Conservation (phyloP, 2,329 filamentous ascomycete species). For the Colletotrichum lentis region DNA sequence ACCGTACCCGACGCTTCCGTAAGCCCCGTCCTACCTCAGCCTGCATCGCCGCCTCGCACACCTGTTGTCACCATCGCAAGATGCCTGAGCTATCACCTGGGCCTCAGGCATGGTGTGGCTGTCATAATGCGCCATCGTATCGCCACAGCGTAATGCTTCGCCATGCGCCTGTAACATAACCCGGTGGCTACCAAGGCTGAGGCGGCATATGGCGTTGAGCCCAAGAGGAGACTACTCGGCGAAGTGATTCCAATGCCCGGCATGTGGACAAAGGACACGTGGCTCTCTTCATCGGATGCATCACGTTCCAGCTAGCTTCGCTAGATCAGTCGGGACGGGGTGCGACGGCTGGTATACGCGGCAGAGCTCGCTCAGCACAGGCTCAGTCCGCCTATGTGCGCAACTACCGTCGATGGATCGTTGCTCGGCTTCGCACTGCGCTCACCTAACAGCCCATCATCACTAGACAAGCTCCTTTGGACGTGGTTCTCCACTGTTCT, state of each 20-base stretch:
- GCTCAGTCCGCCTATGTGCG: too few species aligned
- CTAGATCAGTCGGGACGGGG: not conserved
- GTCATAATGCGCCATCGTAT: not conserved
- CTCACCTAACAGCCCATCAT: too few species aligned
- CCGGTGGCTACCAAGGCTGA: too few species aligned
- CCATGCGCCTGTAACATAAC: too few species aligned
- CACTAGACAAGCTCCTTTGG: not conserved
- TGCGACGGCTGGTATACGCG: not conserved
- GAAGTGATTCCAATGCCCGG: not conserved
- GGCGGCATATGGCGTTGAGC: not conserved
- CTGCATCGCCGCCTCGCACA: not conserved
- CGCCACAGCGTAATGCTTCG: not conserved
- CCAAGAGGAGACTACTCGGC: too few species aligned
- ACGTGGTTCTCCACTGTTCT: too few species aligned
- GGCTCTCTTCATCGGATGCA: too few species aligned
- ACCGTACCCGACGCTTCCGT: not conserved
- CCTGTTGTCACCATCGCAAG: not conserved
- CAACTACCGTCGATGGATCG: not conserved
- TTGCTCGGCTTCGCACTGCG: not conserved
- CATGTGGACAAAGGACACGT: not conserved
- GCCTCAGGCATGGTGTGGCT: not conserved
- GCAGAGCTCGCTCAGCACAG: not conserved
- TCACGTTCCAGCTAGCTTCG: not conserved
- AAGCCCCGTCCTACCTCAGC: conserved; percentile 3
- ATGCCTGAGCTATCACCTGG: too few species aligned